Evolutionary conservation across 331 rosid genomes (phyloP).

Genomic region (Malus hybrid): DNA sequence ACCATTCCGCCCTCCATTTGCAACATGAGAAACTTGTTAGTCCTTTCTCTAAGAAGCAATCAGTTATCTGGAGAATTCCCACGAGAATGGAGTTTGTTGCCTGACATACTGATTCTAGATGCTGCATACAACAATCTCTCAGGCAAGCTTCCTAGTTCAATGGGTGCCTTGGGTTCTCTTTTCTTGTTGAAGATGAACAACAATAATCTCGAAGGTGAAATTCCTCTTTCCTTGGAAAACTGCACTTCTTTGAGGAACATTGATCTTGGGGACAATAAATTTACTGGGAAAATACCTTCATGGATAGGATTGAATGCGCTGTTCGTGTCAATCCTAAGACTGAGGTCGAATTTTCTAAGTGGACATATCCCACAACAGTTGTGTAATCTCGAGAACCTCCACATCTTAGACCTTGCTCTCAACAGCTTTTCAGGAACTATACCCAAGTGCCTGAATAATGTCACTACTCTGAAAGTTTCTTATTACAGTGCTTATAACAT

Average conservation of each 20-base stretch:
- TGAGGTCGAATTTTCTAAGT: not conserved
- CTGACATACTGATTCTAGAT: not conserved
- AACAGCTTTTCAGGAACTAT: not conserved
- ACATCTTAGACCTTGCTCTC: not conserved
- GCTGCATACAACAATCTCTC: conserved; percentile 8
- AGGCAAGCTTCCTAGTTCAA: conserved; percentile 16
- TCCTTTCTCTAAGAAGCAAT: not conserved
- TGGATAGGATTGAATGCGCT: conserved; percentile 9
- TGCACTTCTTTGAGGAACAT: not conserved
- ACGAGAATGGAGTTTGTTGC: not conserved
- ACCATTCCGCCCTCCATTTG: not conserved
- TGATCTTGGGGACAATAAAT: conserved; percentile 34
- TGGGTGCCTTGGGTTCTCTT: not conserved
- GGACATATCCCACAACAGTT: not conserved
- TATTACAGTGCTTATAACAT: not conserved
- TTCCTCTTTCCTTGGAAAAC: conserved; percentile 12
- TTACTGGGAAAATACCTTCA: conserved; percentile 25
- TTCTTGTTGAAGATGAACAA: not conserved
- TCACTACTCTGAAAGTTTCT: not conserved
- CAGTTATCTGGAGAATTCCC: conserved; percentile 12
- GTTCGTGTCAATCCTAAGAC: not conserved
- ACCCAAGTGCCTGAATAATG: not conserved
- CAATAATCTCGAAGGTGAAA: conserved; percentile 23
- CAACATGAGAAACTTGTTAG: not conserved
- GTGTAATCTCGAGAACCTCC: not conserved